Evolutionary conservation across 768 basidiomycete genomes (phyloP).

Genomic region (Trametes punicea): DNA sequence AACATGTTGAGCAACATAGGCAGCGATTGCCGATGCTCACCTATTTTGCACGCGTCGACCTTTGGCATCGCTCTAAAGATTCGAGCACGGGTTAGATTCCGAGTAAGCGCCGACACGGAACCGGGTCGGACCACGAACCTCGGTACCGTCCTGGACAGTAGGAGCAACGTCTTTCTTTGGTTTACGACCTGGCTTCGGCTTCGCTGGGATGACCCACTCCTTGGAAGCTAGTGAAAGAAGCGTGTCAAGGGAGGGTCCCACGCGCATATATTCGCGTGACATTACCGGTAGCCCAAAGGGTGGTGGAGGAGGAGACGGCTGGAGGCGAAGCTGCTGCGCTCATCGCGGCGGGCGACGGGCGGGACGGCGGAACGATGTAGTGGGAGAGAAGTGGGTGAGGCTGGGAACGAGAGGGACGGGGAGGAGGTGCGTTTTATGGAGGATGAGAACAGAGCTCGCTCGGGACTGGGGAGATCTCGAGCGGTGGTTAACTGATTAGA

Average conservation of each 20-base stretch:
- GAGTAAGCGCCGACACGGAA: constrained; percentile 10
- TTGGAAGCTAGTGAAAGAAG: constrained; percentile 60
- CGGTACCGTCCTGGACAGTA: constrained; percentile 39
- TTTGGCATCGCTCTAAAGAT: constrained; percentile 43
- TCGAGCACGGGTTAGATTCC: constrained; percentile 7
- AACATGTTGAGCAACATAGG: constrained; percentile 11
- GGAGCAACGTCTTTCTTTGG: constrained; percentile 66
- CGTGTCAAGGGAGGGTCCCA: constrained; percentile 16
- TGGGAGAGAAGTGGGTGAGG: constrained; percentile 18
- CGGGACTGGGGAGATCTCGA: constrained; percentile 19
- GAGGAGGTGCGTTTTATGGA: constrained; percentile 23
- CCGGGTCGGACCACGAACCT: constrained; percentile 39
- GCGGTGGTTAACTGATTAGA: constrained; percentile 50
- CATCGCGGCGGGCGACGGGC: constrained; percentile 17
- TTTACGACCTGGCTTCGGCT: constrained; percentile 84
- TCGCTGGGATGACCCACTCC: constrained; percentile 85
- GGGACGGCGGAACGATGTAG: not conserved
- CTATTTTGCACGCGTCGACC: constrained; percentile 78
- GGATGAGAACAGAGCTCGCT: constrained; percentile 22
- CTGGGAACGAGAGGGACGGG: constrained; percentile 28
- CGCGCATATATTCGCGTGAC: constrained; percentile 13
- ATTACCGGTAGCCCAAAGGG: constrained; percentile 77
- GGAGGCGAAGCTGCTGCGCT: constrained; percentile 31
- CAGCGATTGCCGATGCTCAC: constrained; percentile 32
- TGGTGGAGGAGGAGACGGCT: constrained; percentile 46